phyloP scores from a whole-genome alignment of 306 rosid genomes.

The Cucurbita argyrosperma region DNA sequence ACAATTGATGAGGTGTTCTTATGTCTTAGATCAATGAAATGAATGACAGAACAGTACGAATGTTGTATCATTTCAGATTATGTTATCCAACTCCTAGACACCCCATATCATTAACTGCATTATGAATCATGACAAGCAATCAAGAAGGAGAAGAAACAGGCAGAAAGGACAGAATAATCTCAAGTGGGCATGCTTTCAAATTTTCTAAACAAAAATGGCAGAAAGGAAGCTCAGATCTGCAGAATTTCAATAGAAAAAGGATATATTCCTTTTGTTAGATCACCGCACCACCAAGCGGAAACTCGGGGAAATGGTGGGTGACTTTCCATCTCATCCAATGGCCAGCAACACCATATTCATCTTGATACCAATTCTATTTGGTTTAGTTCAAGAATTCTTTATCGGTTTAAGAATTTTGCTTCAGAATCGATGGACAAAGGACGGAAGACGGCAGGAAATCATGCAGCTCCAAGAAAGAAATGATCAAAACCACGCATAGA shows the following conservation, averaged over 20 bases:
- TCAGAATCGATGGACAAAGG: neutral
- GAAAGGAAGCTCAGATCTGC: neutral
- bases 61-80: neutral
- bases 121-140: neutral
- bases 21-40: neutral
- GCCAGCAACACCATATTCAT: neutral
- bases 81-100: neutral
- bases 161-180: neutral
- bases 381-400: no score
- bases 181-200: neutral
- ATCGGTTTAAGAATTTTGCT: neutral
- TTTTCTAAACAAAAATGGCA: neutral
- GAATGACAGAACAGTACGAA: slow-evolving; percentile 3
- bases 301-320: neutral
- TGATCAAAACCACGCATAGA: neutral
- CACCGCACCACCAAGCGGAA: neutral
- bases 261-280: neutral
- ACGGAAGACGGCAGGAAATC: neutral
- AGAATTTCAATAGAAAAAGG: neutral
- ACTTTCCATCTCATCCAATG: neutral
- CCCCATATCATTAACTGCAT: neutral
- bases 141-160: neutral
- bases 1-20: neutral
- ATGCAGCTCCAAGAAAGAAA: neutral
- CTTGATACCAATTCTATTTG: neutral